Conservation (phyloP, 1,284 basidiomycete genomes). For the Porogramme epimiltina region DNA sequence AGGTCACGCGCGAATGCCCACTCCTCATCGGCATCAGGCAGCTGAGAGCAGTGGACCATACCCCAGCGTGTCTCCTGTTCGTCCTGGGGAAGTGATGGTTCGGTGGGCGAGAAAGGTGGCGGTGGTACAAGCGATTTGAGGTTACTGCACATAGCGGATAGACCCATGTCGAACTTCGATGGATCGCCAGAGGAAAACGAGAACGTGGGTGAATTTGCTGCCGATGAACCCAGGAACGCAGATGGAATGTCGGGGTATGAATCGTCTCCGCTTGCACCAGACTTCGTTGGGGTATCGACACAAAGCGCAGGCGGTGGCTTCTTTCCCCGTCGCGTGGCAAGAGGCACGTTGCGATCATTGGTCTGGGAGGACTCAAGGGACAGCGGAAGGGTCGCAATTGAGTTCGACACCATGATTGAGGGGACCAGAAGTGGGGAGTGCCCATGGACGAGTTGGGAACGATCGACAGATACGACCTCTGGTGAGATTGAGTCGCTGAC, state of each 20-base stretch:
- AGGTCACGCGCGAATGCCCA: constrained; percentile 46
- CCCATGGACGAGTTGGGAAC: neutral
- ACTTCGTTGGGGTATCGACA: constrained; percentile 25
- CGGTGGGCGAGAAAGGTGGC: constrained; percentile 25
- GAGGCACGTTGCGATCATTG: constrained; percentile 27
- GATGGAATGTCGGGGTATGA: constrained; percentile 64
- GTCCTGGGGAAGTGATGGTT: constrained; percentile 7
- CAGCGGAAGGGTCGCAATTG: constrained; percentile 47
- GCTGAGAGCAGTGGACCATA: constrained; percentile 9
- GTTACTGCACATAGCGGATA: constrained; percentile 57
- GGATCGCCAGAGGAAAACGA: constrained; percentile 31
- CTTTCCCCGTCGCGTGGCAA: constrained; percentile 58
- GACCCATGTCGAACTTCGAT: constrained; percentile 38
- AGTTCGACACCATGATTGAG: constrained; percentile 55
- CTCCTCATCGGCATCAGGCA: constrained; percentile 36
- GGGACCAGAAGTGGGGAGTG: constrained; percentile 33
- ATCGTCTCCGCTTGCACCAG: constrained; percentile 24
- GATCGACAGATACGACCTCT: neutral
- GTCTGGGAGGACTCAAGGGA: constrained; percentile 42
- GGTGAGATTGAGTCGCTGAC: neutral
- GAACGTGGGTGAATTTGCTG: constrained; percentile 42
- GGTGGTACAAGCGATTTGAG: constrained; percentile 29
- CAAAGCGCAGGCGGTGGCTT: constrained; percentile 43
- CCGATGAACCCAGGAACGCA: constrained; percentile 60
- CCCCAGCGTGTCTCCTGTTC: constrained; percentile 1